phyloP scores from a whole-genome alignment of 2,329 filamentous ascomycete genomes.

The Arthrobotrys iridis region DNA sequence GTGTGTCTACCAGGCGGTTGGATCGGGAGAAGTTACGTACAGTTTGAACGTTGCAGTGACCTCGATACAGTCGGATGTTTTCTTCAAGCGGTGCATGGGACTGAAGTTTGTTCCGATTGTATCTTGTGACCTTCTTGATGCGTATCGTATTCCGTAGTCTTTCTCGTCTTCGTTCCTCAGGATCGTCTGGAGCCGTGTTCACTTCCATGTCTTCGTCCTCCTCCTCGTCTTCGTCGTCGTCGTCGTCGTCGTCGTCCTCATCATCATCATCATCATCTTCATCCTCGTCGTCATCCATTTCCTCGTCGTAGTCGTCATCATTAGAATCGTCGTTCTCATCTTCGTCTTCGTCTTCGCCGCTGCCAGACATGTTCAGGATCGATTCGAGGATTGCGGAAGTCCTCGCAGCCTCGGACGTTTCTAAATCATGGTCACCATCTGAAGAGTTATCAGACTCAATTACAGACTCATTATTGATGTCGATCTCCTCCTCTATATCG shows the following conservation, averaged over 20 bases:
- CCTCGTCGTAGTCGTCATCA: slow-evolving; percentile 55
- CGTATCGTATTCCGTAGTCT: slow-evolving; percentile 45
- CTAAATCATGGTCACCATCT: background rate
- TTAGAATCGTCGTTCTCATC: slow-evolving; percentile 31
- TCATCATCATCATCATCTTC: slow-evolving; percentile 48
- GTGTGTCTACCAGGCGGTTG: slow-evolving; percentile 12
- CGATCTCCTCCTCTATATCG: slow-evolving; percentile 47
- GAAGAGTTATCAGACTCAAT: background rate
- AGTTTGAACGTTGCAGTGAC: slow-evolving; percentile 74
- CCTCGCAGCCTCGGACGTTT: slow-evolving; percentile 8
- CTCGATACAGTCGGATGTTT: slow-evolving; percentile 69
- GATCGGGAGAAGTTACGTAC: slow-evolving; percentile 35
- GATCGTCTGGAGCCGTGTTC: slow-evolving; percentile 2
- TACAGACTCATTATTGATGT: slow-evolving; percentile 4
- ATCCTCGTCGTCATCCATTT: slow-evolving; percentile 56
- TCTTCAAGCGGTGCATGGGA: slow-evolving; percentile 47
- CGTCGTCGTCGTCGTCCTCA: slow-evolving; percentile 59
- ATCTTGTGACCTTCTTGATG: slow-evolving; percentile 37
- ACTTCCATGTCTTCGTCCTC: slow-evolving; percentile 55
- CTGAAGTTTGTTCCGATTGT: slow-evolving; percentile 47
- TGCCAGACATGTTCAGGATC: slow-evolving; percentile 33
- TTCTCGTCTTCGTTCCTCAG: slow-evolving; percentile 31
- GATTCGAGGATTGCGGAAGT: slow-evolving; percentile 31
- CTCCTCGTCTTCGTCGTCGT: slow-evolving; percentile 59
- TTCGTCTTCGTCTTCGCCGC: background rate